Percentiles rank a stretch among this genome's conserved stretches.
phyloP scores from a whole-genome alignment of 371 early-diverging fungal genomes.

The Syncephalastrum monosporum region DNA sequence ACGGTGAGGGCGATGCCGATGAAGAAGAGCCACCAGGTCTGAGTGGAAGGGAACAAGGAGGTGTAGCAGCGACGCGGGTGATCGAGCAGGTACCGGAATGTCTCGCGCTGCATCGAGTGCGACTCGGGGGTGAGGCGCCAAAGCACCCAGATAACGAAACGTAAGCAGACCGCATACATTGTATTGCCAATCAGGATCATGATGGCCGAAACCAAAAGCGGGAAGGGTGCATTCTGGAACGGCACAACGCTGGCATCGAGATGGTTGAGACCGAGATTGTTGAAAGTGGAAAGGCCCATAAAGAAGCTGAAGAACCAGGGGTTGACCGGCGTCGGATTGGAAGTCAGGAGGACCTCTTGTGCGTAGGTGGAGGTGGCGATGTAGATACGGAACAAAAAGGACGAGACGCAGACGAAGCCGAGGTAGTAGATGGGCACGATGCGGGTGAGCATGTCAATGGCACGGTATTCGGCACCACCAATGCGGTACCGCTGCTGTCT shows the following conservation, averaged over 20 bases:
- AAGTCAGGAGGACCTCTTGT: conserved; percentile 26
- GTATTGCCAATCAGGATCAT: conserved; percentile 46
- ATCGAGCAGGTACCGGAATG: conserved; percentile 37
- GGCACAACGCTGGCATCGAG: conserved; percentile 45
- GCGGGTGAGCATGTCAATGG: conserved; percentile 33
- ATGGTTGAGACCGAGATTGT: conserved; percentile 40
- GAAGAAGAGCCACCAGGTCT: conserved; percentile 48
- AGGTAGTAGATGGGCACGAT: conserved; percentile 41
- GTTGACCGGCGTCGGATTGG: conserved; percentile 33
- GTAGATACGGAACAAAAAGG: conserved; percentile 32
- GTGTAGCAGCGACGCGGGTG: conserved; percentile 52
- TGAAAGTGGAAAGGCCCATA: conserved; percentile 32
- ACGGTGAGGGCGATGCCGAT: conserved; percentile 37
- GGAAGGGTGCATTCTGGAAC: conserved; percentile 41
- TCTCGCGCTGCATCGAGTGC: conserved; percentile 34
- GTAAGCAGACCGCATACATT: conserved; percentile 40
- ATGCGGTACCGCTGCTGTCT: conserved; percentile 40
- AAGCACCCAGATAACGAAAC: conserved; percentile 42
- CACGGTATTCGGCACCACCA: conserved; percentile 50
- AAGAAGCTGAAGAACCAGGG: conserved; percentile 51
- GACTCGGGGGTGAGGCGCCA: conserved; percentile 30
- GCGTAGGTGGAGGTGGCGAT: conserved; percentile 32
- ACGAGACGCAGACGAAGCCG: conserved; percentile 26
- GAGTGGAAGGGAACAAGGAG: conserved; percentile 41
- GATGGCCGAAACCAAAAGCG: conserved; percentile 31